Evolutionary conservation across 306 rosid genomes (phyloP), one percentile per base, ranked within the genome.

Genomic region (Lagenaria siceraria): DNA sequence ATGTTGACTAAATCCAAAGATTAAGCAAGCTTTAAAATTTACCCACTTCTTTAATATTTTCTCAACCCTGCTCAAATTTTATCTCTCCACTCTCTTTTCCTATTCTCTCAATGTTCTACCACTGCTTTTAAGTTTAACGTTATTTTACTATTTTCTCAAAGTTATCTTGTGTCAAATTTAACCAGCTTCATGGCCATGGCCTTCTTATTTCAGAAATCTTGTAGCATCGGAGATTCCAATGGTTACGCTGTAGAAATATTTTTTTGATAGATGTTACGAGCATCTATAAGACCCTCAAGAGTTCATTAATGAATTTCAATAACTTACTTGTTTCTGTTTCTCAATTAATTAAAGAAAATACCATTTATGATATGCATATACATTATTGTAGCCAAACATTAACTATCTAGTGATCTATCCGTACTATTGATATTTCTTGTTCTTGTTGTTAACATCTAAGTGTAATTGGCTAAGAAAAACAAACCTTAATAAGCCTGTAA

Each of bases 401-500:
- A 71, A 48, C 6, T 71, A 71, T 25, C 42, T 24, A 4, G 75
- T 13, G 35, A 42, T 69, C 55, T 22, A 69, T 42, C 33, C 22
- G 36, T 42, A 43, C 36, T 12, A 14, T n/a, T 6, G 43, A 46
- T 53, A 58, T 65, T 62, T 43, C 22, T n/a, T 70, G 33, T 66
- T 80, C 68, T 13, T 58, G 43, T 19, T 73, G 43, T 29, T 10
- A 33, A 74, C 46, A 8, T 74, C 43, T 3, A 33, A 2, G 77
- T 52, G 29, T 10, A 52, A 6, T 8, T 49, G 65, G 14, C 79
- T 62, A 36, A 31, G 56, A 49, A 15, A 72, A 72, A 8, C 81
- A 64, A 75, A 94, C 98, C 98, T 90, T 69, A 90, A 54, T 22
- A 94, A 87, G 84, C 86, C 75, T 74, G 83, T 85, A 61, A 94